Conservation (phyloP, 2,329 filamentous ascomycete genomes). For the Coniochaeta hoffmannii region DNA sequence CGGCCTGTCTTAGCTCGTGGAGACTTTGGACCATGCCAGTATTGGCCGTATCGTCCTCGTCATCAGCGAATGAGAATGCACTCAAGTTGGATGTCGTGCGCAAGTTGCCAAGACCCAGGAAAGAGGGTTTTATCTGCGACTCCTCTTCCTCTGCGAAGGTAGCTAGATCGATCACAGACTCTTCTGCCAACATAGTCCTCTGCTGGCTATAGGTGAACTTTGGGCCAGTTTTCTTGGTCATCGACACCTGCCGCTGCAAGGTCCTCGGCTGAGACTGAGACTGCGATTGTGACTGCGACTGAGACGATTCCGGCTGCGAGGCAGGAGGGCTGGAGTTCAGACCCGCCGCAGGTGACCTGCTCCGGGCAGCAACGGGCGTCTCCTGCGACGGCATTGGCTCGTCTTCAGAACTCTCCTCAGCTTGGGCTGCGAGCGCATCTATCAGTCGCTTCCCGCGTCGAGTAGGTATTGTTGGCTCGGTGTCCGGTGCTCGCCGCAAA, state of each 20-base stretch:
- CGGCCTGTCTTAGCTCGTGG: conserved; percentile 58
- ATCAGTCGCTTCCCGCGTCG: conserved; percentile 28
- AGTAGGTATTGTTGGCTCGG: neutral
- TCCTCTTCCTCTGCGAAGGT: conserved; percentile 13
- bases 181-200: conserved; percentile 27
- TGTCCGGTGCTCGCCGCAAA: neutral
- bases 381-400: conserved; percentile 11
- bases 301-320: conserved; percentile 7
- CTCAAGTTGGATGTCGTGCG: conserved; percentile 14
- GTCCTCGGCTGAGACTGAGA: conserved; percentile 10
- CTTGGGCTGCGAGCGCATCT: conserved; percentile 33
- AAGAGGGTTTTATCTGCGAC: conserved; percentile 9
- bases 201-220: conserved; percentile 31
- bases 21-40: conserved; percentile 52
- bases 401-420: conserved; percentile 22
- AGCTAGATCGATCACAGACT: conserved; percentile 14
- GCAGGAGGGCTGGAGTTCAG: conserved; percentile 15
- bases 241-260: conserved; percentile 13
- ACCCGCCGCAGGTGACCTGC: conserved; percentile 5
- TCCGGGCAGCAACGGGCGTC: conserved; percentile 3
- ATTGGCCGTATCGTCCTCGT: conserved; percentile 31
- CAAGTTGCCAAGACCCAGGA: conserved; percentile 16
- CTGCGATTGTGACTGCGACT: conserved; percentile 10
- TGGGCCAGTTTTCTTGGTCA: conserved; percentile 23
- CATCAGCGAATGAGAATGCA: conserved; percentile 32